Percentiles rank a stretch among this genome's conserved stretches.
phyloP scores from a whole-genome alignment of 768 basidiomycete genomes.

The Boletus pseudopeckii region DNA sequence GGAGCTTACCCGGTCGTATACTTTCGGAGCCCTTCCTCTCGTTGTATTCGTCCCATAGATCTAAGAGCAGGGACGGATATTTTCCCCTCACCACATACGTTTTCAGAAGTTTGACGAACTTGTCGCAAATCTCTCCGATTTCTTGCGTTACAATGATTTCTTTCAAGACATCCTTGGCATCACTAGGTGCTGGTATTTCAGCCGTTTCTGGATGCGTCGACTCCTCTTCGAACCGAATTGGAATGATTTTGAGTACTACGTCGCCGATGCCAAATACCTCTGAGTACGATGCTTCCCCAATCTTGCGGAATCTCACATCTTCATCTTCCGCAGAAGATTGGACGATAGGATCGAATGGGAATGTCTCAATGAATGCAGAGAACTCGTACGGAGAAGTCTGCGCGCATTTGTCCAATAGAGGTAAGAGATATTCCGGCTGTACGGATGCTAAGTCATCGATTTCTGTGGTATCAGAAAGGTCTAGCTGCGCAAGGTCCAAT shows the following conservation, averaged over 20 bases:
- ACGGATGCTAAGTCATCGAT: constrained; percentile 42
- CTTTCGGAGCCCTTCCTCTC: constrained; percentile 75
- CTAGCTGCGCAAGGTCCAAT: constrained; percentile 33
- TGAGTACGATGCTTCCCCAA: constrained; percentile 95
- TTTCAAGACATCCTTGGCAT: constrained; percentile 73
- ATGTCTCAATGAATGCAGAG: constrained; percentile 77
- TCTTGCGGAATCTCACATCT: constrained; percentile 62
- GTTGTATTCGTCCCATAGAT: constrained; percentile 86
- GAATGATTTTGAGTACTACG: constrained; percentile 89
- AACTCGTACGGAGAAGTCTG: constrained; percentile 73
- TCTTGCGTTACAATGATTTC: constrained; percentile 74
- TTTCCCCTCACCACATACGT: constrained; percentile 82
- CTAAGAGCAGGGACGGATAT: constrained; percentile 77
- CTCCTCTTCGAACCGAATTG: constrained; percentile 55
- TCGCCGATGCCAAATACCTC: constrained; percentile 92
- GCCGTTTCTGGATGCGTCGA: constrained; percentile 28
- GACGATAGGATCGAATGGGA: constrained; percentile 73
- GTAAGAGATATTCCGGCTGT: constrained; percentile 53
- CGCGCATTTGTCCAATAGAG: constrained; percentile 67
- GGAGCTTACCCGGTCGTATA: constrained; percentile 70
- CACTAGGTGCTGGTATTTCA: constrained; percentile 67
- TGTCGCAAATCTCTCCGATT: constrained; percentile 72
- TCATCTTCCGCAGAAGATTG: constrained; percentile 30
- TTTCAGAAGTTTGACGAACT: constrained; percentile 79
- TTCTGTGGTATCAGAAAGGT: constrained; percentile 48